Evolutionary conservation across 768 basidiomycete genomes (phyloP), one percentile per base, ranked within the genome.

Genomic region (Multifurca ochricompacta): DNA sequence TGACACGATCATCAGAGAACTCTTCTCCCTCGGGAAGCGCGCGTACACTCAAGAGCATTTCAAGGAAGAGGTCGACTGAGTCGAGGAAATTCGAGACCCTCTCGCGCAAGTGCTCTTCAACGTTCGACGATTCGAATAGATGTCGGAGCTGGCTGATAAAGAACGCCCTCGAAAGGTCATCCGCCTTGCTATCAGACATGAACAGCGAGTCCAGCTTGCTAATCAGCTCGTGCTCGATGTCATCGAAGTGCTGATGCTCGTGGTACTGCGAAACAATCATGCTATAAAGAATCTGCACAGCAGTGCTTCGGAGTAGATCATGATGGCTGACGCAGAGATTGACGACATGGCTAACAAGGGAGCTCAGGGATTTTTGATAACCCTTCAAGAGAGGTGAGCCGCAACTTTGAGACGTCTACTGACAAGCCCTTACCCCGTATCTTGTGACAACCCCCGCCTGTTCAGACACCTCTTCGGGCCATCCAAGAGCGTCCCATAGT

Each of bases 181-280:
- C 90, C 23, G 87, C 83, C 69, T 91, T 91, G 68, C 85, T 87
- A 60, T 92, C 89, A 16, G 86, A 88, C 85, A 93, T 93, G 73
- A 96, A 96, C 21, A 98, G 67, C 21, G 83, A 82, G 65, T 98
- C 93, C 31, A 98, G 73, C 58, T 89, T 85, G 60, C 82, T 93
- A 62, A 98, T 89, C 6, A 97, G 76, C 69, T 94, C 93, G 61
- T 88, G 85, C 67, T 97, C 91, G 60, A 98, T 95, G 42, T 80
- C 80, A 61, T 86, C 84, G 65, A 97, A 96, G 65, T 89, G 82
- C 23, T 81, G 83, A 11, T 82, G 82, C 55, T 87, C 83, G 53
- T 91, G 82, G 67, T 88, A 93, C 67, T 95, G 90, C 2, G 90
- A 85, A 43, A 94, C 81, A 56, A 98, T 92, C 92, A 98, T 96